Evolutionary conservation across 73 alveolate species (phyloP).

Genomic region (Effrenium voratum): DNA sequence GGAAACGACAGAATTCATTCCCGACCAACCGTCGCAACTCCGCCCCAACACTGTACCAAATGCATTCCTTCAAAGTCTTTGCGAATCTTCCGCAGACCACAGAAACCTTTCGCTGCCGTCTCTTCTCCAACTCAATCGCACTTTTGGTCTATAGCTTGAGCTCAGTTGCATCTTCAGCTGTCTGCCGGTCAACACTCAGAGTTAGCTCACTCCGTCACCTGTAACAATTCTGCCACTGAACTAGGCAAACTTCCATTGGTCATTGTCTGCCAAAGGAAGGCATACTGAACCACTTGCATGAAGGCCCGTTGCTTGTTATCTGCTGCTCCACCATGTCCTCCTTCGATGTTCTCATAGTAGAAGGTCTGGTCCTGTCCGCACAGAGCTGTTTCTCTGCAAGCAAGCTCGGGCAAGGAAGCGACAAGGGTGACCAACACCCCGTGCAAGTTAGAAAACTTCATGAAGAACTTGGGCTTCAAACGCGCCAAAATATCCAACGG

Average conservation of each 20-base stretch:
- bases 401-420: no score
- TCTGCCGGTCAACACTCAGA: background rate
- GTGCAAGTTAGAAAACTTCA: no score
- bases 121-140: background rate
- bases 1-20: no score
- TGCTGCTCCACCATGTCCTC: constrained; percentile 85
- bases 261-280: constrained; percentile 38
- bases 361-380: constrained; percentile 21
- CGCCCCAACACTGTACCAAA: no score
- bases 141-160: background rate
- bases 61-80: background rate
- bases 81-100: background rate
- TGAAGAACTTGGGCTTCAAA: no score
- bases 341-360: constrained; percentile 86
- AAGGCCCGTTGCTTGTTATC: constrained; percentile 80
- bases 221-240: background rate
- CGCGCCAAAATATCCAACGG: no score
- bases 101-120: background rate
- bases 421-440: no score
- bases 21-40: no score
- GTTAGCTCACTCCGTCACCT: background rate
- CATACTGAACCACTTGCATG: constrained; percentile 71
- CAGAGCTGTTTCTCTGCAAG: no score
- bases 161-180: background rate
- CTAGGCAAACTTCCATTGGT: background rate